Conservation (phyloP, 768 basidiomycete species). For the Lanmaoa rubissima region DNA sequence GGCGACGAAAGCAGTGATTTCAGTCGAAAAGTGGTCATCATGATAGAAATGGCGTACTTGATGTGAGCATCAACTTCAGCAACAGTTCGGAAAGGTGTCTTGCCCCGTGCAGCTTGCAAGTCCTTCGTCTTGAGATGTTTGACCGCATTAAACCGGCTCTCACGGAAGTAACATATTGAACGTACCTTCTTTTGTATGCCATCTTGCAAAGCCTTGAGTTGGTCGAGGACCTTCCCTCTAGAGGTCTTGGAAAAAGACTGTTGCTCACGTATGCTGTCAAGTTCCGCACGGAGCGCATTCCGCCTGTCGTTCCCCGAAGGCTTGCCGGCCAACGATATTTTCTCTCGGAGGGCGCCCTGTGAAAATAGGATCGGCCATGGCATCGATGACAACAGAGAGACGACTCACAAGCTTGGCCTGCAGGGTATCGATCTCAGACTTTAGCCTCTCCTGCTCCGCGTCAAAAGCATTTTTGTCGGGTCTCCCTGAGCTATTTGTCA, state of each 20-base stretch:
- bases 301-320: constrained; percentile 69
- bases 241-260: constrained; percentile 77
- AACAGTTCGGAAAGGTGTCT: constrained; percentile 75
- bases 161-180: background rate
- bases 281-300: constrained; percentile 69
- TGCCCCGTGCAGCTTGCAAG: constrained; percentile 75
- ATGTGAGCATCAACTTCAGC: constrained; percentile 87
- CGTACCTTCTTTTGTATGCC: constrained; percentile 76
- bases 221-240: constrained; percentile 69
- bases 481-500: constrained; percentile 44
- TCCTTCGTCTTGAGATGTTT: constrained; percentile 68
- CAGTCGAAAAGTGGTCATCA: background rate
- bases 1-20: constrained; percentile 5
- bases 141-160: constrained; percentile 1
- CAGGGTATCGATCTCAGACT: constrained; percentile 77
- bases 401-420: constrained; percentile 78
- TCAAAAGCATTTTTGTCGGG: constrained; percentile 89
- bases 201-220: constrained; percentile 79
- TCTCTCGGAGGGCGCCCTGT: constrained; percentile 71
- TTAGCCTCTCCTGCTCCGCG: constrained; percentile 79
- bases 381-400: background rate
- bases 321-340: constrained; percentile 64
- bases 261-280: constrained; percentile 72
- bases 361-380: constrained; percentile 3
- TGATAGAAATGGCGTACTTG: constrained; percentile 49